A percentile compares a stretch with the other conserved stretches of the same genome.
phyloP scores from a whole-genome alignment of 208 protist species.

The Cochliopodium minus region DNA sequence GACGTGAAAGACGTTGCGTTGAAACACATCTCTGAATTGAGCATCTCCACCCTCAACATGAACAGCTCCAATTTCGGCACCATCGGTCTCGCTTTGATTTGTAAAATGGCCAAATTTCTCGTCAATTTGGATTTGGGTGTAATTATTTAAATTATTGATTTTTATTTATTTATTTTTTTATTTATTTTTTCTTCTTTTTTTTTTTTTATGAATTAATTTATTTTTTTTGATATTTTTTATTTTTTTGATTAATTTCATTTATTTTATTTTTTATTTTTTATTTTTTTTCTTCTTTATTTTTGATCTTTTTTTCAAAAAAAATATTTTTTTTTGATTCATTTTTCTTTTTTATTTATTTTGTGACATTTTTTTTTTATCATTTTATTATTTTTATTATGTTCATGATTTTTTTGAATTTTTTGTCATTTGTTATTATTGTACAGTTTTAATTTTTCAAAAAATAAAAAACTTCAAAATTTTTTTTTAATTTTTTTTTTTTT shows the following conservation, averaged over 20 bases:
- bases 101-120: not conserved
- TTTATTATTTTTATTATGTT: conserved; percentile 19
- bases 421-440: conserved; percentile 17
- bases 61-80: too few species aligned
- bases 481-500: conserved; percentile 4
- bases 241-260: conserved; percentile 15
- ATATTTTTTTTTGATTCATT: conserved; percentile 13
- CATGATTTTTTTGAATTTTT: conserved; percentile 16
- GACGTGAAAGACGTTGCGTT: too few species aligned
- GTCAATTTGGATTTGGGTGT: not conserved
- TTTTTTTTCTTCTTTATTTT: conserved; percentile 7
- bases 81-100: conserved; percentile 2
- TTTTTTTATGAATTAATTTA: conserved; percentile 11
- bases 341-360: conserved; percentile 20
- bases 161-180: not conserved
- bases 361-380: conserved; percentile 16
- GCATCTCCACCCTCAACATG: too few species aligned
- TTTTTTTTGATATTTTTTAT: conserved; percentile 17
- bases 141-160: not conserved
- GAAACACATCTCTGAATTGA: too few species aligned
- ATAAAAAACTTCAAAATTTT: not conserved
- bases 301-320: conserved; percentile 5
- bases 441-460: conserved; percentile 14
- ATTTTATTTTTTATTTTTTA: conserved; percentile 16
- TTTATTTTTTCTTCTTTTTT: conserved; percentile 7